Conservation (phyloP, 2,329 filamentous ascomycete genomes). For the Ilyonectria sp. region DNA sequence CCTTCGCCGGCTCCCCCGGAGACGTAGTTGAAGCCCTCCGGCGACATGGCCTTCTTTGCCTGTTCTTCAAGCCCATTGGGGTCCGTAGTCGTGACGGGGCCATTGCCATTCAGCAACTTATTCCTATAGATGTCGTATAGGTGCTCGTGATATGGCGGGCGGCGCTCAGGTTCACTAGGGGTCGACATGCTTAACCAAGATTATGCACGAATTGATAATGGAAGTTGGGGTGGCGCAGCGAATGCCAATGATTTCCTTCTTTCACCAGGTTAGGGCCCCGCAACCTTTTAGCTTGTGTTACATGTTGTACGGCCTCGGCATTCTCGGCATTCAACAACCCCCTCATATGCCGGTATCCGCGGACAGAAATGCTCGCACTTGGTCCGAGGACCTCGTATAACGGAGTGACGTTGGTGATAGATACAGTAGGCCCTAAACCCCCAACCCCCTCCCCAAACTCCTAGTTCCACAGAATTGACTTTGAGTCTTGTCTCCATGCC, state of each 20-base stretch:
- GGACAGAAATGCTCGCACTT: neutral
- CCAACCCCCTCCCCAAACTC: too few relatives aligned
- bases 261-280: neutral
- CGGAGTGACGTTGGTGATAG: too few relatives aligned
- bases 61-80: neutral
- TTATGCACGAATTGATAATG: neutral
- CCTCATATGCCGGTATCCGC: neutral
- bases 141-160: neutral
- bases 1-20: neutral
- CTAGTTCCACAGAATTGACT: too few relatives aligned
- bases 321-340: neutral
- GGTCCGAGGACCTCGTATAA: too few relatives aligned
- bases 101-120: neutral
- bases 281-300: neutral
- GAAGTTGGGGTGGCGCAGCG: neutral
- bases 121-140: conserved; percentile 1
- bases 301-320: neutral
- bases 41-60: conserved; percentile 1
- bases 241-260: neutral
- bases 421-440: too few relatives aligned
- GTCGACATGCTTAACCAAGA: neutral
- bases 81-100: conserved; percentile 1
- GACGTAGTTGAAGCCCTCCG: conserved; percentile 2
- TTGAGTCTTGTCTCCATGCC: too few relatives aligned
- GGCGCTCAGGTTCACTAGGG: neutral